Evolutionary conservation across 2,329 filamentous ascomycete species (phyloP).

Genomic region (Huntiella bhutanensis): DNA sequence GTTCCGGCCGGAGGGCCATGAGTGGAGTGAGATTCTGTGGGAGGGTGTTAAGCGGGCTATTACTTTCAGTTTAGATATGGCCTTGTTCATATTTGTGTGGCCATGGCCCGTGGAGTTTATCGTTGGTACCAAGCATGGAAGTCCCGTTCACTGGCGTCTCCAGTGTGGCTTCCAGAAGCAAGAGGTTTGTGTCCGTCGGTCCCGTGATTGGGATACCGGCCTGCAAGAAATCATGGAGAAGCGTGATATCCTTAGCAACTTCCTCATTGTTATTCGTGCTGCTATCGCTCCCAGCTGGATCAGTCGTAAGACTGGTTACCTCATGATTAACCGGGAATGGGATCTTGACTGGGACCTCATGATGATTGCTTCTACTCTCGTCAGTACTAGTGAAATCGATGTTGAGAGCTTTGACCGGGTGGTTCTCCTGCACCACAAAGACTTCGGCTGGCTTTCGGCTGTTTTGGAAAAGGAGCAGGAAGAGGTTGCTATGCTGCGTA

Average conservation of each 20-base stretch:
- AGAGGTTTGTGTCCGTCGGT: constrained; percentile 68
- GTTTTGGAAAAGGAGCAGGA: constrained; percentile 34
- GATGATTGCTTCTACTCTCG: constrained; percentile 50
- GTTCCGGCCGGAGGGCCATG: constrained; percentile 37
- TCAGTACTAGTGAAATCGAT: constrained; percentile 35
- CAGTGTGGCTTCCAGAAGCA: constrained; percentile 55
- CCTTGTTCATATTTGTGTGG: constrained; percentile 47
- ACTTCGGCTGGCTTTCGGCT: constrained; percentile 45
- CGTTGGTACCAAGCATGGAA: constrained; percentile 35
- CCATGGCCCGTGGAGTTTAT: constrained; percentile 60
- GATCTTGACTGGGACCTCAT: constrained; percentile 74
- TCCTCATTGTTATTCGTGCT: constrained; percentile 42
- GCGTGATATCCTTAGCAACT: constrained; percentile 26
- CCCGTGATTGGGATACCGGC: constrained; percentile 48
- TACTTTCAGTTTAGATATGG: constrained; percentile 56
- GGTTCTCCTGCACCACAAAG: constrained; percentile 46
- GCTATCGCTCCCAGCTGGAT: constrained; percentile 52
- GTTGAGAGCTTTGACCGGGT: constrained; percentile 52
- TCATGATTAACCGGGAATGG: constrained; percentile 72
- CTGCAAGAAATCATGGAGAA: constrained; percentile 32
- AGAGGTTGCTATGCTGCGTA: constrained; percentile 41
- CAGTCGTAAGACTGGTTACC: constrained; percentile 65
- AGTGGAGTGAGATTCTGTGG: constrained; percentile 35
- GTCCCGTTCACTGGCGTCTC: constrained; percentile 54
- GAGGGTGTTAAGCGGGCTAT: constrained; percentile 40